Conservation (phyloP, 768 basidiomycete species). For the Russula foetens region DNA sequence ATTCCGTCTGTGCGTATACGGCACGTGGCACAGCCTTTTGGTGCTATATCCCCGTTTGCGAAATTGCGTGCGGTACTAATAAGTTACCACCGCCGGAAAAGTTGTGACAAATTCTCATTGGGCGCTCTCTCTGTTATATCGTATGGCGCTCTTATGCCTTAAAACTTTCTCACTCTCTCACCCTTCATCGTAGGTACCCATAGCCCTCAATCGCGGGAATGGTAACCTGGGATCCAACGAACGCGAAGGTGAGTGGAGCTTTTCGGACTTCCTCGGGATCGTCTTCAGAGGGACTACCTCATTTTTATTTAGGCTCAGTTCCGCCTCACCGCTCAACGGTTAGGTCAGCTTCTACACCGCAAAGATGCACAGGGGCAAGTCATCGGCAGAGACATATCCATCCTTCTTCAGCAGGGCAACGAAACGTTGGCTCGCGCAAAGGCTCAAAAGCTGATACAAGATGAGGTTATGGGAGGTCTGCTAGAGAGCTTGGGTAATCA, state of each 20-base stretch:
- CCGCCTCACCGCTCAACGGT: conserved; percentile 50
- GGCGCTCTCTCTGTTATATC: neutral
- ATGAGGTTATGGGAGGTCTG: conserved; percentile 55
- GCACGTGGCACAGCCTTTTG: neutral
- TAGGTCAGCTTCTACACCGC: conserved; percentile 64
- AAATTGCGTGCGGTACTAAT: neutral
- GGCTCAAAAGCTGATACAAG: conserved; percentile 56
- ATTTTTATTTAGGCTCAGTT: conserved; percentile 49
- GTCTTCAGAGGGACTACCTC: neutral
- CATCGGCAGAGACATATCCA: conserved; percentile 60
- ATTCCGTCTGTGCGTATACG: too few relatives aligned
- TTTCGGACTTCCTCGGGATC: neutral
- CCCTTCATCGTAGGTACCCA: neutral
- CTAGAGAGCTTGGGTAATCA: conserved; percentile 60
- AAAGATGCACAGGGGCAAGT: conserved; percentile 58
- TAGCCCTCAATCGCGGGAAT: conserved; percentile 10
- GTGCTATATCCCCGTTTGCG: neutral
- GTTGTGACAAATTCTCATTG: neutral
- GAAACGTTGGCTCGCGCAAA: conserved; percentile 61
- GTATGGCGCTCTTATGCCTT: neutral
- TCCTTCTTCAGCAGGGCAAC: conserved; percentile 52
- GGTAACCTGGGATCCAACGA: conserved; percentile 27
- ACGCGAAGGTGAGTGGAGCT: conserved; percentile 26
- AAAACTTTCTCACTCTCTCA: neutral
- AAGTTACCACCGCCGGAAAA: neutral